A percentile compares a stretch with the other conserved stretches of the same genome.
Conservation (phyloP, 225 moss, liverwort and hornwort species). For the Takakia lepidozioides region DNA sequence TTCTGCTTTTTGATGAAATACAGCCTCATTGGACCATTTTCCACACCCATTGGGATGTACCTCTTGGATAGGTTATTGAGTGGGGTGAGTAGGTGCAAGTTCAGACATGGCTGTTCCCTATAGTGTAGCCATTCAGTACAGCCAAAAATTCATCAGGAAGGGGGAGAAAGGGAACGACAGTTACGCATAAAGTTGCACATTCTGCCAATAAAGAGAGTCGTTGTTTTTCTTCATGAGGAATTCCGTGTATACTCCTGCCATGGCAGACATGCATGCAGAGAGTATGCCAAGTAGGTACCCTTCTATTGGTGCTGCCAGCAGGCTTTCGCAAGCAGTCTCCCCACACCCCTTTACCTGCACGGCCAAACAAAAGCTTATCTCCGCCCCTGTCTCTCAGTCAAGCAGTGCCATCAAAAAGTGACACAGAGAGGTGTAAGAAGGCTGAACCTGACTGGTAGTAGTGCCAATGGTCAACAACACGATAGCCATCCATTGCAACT, state of each 20-base stretch:
- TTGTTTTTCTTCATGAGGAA: constrained; percentile 93
- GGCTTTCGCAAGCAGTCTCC: constrained; percentile 48
- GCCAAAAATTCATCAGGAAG: too few relatives aligned
- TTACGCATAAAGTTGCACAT: constrained; percentile 92
- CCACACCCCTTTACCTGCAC: constrained; percentile 83
- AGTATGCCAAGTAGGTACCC: constrained; percentile 75
- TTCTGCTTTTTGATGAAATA: too few relatives aligned
- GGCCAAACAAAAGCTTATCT: background rate
- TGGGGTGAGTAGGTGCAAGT: too few relatives aligned
- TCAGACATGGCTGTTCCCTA: too few relatives aligned
- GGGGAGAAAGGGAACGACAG: constrained; percentile 1
- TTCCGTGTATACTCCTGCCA: constrained; percentile 93
- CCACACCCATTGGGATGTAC: too few relatives aligned
- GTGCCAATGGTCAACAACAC: constrained; percentile 72
- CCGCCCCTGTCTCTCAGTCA: background rate
- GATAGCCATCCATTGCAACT: constrained; percentile 89
- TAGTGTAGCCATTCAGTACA: too few relatives aligned
- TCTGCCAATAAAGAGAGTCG: constrained; percentile 89
- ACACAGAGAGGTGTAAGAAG: background rate
- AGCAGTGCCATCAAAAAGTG: background rate
- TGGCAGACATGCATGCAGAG: constrained; percentile 83
- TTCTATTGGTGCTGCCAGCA: constrained; percentile 78
- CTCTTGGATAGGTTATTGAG: too few relatives aligned
- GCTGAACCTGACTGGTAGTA: constrained; percentile 70
- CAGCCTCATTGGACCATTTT: too few relatives aligned